Evolutionary conservation across 2,329 filamentous ascomycete species (phyloP), one percentile per base, ranked within the genome.

Genomic region (Beauveria medogensis): DNA sequence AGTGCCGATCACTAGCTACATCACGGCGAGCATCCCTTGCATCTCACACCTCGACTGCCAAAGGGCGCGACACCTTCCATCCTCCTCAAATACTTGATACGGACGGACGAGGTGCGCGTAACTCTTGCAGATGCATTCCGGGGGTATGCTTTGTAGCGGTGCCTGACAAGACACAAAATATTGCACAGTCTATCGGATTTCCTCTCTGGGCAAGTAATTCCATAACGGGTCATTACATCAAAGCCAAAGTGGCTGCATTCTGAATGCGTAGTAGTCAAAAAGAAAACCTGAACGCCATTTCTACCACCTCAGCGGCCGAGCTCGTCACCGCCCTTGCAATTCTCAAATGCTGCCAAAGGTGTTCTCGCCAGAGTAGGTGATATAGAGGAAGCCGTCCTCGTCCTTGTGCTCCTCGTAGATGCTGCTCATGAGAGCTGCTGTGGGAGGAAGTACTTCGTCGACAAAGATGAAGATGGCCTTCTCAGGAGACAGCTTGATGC

Each of bases 381-480:
- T 99, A 82, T 99, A 99, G 63, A 99, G 84, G 82, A 97, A 96
- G 55, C 85, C 85, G 70, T 89, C 86, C 74, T 88, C 84, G 67
- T 88, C 86, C 82, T 99, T 97, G 86, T 99, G 94, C 78, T 97
- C 93, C 78, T 99, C 94, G 76, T 99, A 99, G 79, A 99, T 97
- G 77, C 90, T 95, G 82, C 92, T 96, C 94, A 99, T 99, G 59
- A 99, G 86, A 63, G 94, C 94, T 63, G 94, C 94, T 9, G 94
- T 97, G 3, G 94, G 94, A 56, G 94, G 94, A 61, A 99, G 84
- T 56, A 97, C 93, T 80, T 97, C 94, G 75, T 97, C 93, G 72
- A 99, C 94, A 79, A 97, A 99, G 84, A 99, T 97, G 84, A 99
- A 99, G 81, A 99, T 99, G 74, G 94, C 94, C 85, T 99, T 99